These are phyloP conservation scores for Phragmites australis DNA, from an alignment of 176 grass and related monocot species.

Conservation along the genomic window DNA sequence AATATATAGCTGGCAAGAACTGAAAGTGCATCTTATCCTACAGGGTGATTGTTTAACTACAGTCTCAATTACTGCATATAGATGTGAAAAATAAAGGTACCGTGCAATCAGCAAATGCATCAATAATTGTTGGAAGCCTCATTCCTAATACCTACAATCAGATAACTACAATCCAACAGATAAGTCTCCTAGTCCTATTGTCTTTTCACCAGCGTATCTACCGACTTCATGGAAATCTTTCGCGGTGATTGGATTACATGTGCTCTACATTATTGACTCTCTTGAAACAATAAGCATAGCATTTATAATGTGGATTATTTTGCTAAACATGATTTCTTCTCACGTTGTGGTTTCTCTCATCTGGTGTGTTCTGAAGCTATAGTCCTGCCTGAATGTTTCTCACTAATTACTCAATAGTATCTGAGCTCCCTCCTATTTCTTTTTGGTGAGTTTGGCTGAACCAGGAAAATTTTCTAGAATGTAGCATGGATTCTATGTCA, in stretches of 20 bases:
- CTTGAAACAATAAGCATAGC: background rate
- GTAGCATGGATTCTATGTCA: background rate
- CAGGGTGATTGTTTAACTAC: background rate
- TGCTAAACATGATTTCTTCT: background rate
- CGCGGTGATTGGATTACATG: background rate
- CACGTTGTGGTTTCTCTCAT: background rate
- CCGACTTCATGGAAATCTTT: background rate
- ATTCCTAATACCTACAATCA: background rate
- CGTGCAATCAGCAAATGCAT: background rate
- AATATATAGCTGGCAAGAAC: background rate
- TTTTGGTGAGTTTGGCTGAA: background rate
- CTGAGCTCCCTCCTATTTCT: background rate
- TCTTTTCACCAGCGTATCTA: background rate
- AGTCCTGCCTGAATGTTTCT: background rate
- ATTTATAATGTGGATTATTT: background rate
- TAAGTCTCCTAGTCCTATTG: background rate
- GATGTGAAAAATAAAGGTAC: slow-evolving; percentile 3
- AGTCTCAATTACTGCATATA: background rate
- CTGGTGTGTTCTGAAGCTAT: background rate
- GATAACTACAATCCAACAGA: background rate
- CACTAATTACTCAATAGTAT: background rate
- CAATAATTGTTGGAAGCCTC: too few species aligned
- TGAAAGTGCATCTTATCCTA: background rate
- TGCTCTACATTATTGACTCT: background rate
- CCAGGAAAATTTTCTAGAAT: background rate